These are phyloP conservation scores for Aspergillus campestris DNA, from an alignment of 495 filamentous ascomycete genomes.

Conservation along the genomic window DNA sequence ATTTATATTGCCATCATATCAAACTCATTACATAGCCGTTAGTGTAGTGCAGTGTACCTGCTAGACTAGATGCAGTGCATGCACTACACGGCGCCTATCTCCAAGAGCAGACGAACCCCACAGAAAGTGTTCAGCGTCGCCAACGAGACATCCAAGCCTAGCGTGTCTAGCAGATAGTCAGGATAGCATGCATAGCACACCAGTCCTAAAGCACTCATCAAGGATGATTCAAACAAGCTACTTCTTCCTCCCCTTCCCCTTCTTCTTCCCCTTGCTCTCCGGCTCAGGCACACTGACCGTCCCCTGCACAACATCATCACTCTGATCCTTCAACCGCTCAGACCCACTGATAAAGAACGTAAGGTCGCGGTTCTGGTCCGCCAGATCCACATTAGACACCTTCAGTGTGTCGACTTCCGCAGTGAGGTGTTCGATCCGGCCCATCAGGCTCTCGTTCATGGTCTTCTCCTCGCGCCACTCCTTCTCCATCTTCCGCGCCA, in stretches of 20 bases:
- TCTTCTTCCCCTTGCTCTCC: conserved; percentile 44
- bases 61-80: too few species aligned
- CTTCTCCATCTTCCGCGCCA: conserved; percentile 68
- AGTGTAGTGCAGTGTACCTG: too few species aligned
- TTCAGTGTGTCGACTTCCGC: conserved; percentile 47
- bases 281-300: conserved; percentile 45
- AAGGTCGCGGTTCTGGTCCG: conserved; percentile 84
- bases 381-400: conserved; percentile 50
- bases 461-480: conserved; percentile 82
- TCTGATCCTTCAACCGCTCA: conserved; percentile 66
- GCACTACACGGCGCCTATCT: too few species aligned
- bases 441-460: conserved; percentile 69
- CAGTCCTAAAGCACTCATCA: too few species aligned
- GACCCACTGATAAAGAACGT: conserved; percentile 79
- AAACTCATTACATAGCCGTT: too few species aligned
- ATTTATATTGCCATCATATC: too few species aligned
- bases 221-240: too few species aligned
- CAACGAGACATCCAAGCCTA: too few species aligned
- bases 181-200: too few species aligned
- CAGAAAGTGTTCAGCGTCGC: too few species aligned
- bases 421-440: conserved; percentile 60
- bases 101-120: too few species aligned
- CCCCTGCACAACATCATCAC: conserved; percentile 52
- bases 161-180: too few species aligned
- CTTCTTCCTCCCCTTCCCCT: conserved; percentile 34